Evolutionary conservation across 2,329 filamentous ascomycete genomes (phyloP).

Genomic region (Nemania sp.): DNA sequence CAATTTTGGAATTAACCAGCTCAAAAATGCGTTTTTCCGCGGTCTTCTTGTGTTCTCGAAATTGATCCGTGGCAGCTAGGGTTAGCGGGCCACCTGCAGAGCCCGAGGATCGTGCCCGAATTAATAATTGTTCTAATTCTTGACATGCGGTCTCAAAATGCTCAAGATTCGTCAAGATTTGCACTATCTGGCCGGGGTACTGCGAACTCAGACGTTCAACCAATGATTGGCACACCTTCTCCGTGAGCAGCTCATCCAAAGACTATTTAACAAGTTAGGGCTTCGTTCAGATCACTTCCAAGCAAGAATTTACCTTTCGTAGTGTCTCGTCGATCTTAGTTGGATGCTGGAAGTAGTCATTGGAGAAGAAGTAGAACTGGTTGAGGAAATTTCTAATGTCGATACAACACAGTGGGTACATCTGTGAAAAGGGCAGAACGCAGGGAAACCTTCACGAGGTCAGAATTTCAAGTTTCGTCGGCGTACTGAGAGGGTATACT

Average conservation of each 20-base stretch:
- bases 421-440: conserved; percentile 97
- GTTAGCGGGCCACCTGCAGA: conserved; percentile 84
- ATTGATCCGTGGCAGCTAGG: conserved; percentile 85
- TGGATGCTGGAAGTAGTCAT: conserved; percentile 93
- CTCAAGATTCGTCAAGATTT: conserved; percentile 97
- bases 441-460: conserved; percentile 78
- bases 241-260: conserved; percentile 92
- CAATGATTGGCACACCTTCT: conserved; percentile 90
- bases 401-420: conserved; percentile 99
- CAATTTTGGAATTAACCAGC: conserved; percentile 97
- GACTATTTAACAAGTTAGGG: conserved; percentile 64
- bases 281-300: conserved; percentile 27
- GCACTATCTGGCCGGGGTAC: conserved; percentile 96
- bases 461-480: conserved; percentile 60
- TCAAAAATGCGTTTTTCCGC: conserved; percentile 99
- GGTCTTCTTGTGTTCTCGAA: conserved; percentile 90
- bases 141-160: conserved; percentile 95
- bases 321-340: conserved; percentile 92
- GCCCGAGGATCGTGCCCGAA: conserved; percentile 83
- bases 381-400: conserved; percentile 98
- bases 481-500: conserved; percentile 48
- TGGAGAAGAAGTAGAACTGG: conserved; percentile 97
- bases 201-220: conserved; percentile 90
- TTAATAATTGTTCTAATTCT: conserved; percentile 87
- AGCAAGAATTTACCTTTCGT: conserved; percentile 68